These are phyloP conservation scores for Waltergamsia citrina DNA, from an alignment of 2,329 filamentous ascomycete genomes.

Conservation along the genomic window DNA sequence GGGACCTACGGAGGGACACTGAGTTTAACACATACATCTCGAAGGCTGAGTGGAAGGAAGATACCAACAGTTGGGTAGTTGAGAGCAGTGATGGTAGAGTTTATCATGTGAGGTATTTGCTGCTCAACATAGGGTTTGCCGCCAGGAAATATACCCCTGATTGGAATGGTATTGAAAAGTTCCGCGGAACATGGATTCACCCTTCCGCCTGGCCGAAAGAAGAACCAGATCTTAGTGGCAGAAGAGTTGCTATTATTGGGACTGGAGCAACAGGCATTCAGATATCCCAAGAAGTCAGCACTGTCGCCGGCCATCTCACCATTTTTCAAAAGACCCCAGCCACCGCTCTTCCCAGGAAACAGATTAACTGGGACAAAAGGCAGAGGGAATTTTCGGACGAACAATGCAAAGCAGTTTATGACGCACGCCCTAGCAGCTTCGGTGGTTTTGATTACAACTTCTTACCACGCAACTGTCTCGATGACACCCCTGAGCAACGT, in stretches of 20 bases:
- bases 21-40: conserved; percentile 28
- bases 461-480: neutral
- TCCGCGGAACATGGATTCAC: neutral
- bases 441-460: conserved; percentile 3
- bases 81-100: conserved; percentile 21
- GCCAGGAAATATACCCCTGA: conserved; percentile 26
- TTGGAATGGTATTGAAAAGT: conserved; percentile 13
- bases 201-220: conserved; percentile 1
- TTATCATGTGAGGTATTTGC: conserved; percentile 23
- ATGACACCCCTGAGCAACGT: conserved; percentile 26
- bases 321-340: conserved; percentile 27
- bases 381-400: conserved; percentile 31
- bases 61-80: conserved; percentile 23
- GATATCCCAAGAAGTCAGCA: conserved; percentile 2
- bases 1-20: conserved; percentile 26
- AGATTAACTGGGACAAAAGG: too few species aligned
- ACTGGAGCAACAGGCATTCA: conserved; percentile 58
- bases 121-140: conserved; percentile 29
- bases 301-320: neutral
- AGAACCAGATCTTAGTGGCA: conserved; percentile 35
- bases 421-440: neutral
- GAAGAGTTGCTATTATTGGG: conserved; percentile 54
- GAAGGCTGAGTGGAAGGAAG: conserved; percentile 22
- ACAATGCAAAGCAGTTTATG: conserved; percentile 4
- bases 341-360: conserved; percentile 43